Conservation (phyloP, 1,139 yeast species). For the Zygosaccharomyces pseudobailii region DNA sequence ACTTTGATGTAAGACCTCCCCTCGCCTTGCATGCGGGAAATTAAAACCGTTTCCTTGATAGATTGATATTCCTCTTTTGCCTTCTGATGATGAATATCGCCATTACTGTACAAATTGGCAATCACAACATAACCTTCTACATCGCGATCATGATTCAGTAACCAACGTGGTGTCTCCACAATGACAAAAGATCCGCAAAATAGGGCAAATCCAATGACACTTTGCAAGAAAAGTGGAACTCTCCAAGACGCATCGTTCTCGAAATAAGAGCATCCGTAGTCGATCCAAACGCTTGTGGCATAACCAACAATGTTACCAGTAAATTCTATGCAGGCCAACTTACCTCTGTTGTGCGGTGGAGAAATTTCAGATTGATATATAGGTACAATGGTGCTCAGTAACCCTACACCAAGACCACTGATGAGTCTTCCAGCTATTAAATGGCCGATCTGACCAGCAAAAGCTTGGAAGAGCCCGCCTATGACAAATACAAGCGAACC, state of each 20-base stretch:
- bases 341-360: slow-evolving; percentile 85
- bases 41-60: slow-evolving; percentile 73
- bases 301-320: slow-evolving; percentile 89
- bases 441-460: slow-evolving; percentile 44
- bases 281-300: slow-evolving; percentile 85
- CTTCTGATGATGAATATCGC: slow-evolving; percentile 46
- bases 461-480: slow-evolving; percentile 76
- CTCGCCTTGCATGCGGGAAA: slow-evolving; percentile 76
- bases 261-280: slow-evolving; percentile 68
- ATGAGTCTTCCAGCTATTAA: slow-evolving; percentile 72
- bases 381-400: slow-evolving; percentile 91
- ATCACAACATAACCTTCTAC: slow-evolving; percentile 81
- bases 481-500: slow-evolving; percentile 77
- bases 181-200: slow-evolving; percentile 70
- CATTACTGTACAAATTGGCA: slow-evolving; percentile 72
- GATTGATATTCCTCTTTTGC: slow-evolving; percentile 71
- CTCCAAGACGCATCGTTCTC: slow-evolving; percentile 65
- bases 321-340: slow-evolving; percentile 85
- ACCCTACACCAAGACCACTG: slow-evolving; percentile 85
- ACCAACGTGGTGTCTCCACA: slow-evolving; percentile 88
- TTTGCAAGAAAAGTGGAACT: slow-evolving; percentile 70
- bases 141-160: slow-evolving; percentile 81
- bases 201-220: slow-evolving; percentile 65
- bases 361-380: slow-evolving; percentile 89
- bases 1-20: slow-evolving; percentile 61